Percentiles rank a stretch among this genome's conserved stretches.
Evolutionary conservation across 1,284 basidiomycete genomes (phyloP).

Genomic region (Ceratobasidium sp.): DNA sequence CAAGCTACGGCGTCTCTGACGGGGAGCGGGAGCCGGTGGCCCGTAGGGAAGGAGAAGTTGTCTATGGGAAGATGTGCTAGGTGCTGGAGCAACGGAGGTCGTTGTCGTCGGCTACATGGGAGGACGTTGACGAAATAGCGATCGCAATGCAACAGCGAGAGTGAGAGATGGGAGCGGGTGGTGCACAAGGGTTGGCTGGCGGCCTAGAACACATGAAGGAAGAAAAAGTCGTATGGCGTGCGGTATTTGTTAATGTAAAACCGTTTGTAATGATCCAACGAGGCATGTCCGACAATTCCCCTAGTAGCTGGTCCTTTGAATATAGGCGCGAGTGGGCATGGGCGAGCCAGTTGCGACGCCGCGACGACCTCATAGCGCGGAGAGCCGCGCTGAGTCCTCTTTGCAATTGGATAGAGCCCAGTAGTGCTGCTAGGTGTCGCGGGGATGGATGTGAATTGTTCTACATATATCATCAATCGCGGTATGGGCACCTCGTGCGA

Average conservation of each 20-base stretch:
- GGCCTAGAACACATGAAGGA: conserved; percentile 2
- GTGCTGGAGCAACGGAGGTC: too few species aligned
- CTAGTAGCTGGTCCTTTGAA: not conserved
- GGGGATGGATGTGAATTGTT: conserved; percentile 1
- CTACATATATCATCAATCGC: not conserved
- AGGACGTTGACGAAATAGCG: too few species aligned
- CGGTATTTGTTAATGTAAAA: conserved; percentile 21
- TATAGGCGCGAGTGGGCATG: conserved; percentile 8
- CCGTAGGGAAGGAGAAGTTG: too few species aligned
- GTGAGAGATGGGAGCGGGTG: not conserved
- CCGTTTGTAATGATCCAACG: conserved; percentile 1
- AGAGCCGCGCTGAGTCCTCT: not conserved
- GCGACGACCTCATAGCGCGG: conserved; percentile 10
- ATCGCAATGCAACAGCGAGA: not conserved
- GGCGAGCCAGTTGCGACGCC: conserved; percentile 15
- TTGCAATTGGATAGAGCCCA: conserved; percentile 6
- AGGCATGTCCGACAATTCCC: not conserved
- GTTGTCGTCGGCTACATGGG: too few species aligned
- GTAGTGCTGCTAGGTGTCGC: not conserved
- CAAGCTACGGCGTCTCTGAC: too few species aligned
- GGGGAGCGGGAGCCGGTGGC: too few species aligned
- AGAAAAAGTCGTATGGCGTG: conserved; percentile 8
- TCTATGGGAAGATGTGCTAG: too few species aligned
- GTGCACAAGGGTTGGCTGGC: too few species aligned
- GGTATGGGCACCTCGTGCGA: conserved; percentile 6